Percentiles rank a stretch among this genome's conserved stretches.
Evolutionary conservation across 495 filamentous ascomycete species (phyloP).

Genomic region (Thermochaetoides thermophila): DNA sequence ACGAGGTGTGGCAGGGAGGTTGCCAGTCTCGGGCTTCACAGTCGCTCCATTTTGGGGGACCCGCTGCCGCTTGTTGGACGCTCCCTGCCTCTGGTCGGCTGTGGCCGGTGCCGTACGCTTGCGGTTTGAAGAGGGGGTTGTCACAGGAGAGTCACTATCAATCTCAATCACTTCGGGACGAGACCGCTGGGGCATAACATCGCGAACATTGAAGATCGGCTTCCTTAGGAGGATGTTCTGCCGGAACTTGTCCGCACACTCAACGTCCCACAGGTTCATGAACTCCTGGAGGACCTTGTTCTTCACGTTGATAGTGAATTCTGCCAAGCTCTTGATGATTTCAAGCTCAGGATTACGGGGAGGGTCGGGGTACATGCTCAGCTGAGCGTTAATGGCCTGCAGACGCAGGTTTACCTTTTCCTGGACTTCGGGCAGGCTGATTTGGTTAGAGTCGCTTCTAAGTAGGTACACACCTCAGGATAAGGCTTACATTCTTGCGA

Average conservation of each 20-base stretch:
- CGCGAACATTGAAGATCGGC: constrained; percentile 26
- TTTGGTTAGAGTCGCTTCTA: not conserved
- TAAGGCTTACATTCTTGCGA: constrained; percentile 33
- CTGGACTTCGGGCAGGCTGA: constrained; percentile 44
- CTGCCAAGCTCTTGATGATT: constrained; percentile 26
- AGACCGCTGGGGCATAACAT: constrained; percentile 1
- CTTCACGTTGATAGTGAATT: constrained; percentile 27
- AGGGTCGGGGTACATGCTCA: constrained; percentile 40
- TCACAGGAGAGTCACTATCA: constrained; percentile 8
- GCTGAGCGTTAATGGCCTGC: constrained; percentile 28
- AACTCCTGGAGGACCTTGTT: constrained; percentile 22
- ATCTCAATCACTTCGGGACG: constrained; percentile 14
- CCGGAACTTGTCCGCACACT: constrained; percentile 22
- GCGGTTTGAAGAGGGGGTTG: constrained; percentile 11
- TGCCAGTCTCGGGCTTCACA: constrained; percentile 3
- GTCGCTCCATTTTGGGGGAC: constrained; percentile 1
- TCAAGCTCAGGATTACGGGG: constrained; percentile 35
- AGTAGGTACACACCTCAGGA: not conserved
- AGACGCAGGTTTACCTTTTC: constrained; percentile 39
- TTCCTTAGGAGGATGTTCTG: constrained; percentile 23
- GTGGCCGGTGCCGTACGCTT: constrained; percentile 2
- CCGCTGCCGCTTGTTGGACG: constrained; percentile 10
- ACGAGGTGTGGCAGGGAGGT: constrained; percentile 2
- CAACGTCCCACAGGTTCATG: constrained; percentile 10
- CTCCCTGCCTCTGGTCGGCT: not conserved